Conservation (phyloP, 495 filamentous ascomycete genomes). For the Annulohypoxylon moriforme region DNA sequence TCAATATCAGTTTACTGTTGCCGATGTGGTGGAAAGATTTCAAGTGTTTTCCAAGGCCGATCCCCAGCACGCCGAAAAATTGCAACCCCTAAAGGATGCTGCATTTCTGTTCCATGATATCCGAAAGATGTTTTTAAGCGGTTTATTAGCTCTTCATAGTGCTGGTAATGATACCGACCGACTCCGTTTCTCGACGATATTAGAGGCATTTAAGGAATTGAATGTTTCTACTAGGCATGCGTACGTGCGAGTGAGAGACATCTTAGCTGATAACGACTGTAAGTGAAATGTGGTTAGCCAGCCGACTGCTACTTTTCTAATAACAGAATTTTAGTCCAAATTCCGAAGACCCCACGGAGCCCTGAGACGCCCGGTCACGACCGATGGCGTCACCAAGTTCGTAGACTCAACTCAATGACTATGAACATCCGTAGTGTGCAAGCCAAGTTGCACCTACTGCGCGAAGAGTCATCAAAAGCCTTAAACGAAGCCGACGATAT, state of each 20-base stretch:
- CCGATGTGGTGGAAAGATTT: constrained; percentile 63
- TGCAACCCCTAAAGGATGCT: constrained; percentile 81
- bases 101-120: constrained; percentile 82
- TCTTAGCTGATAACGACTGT: constrained; percentile 88
- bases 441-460: constrained; percentile 91
- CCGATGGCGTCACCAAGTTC: constrained; percentile 82
- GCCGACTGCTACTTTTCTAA: constrained; percentile 43
- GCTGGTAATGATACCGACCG: constrained; percentile 85
- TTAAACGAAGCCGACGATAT: constrained; percentile 79
- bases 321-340: constrained; percentile 62
- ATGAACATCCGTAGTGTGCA: constrained; percentile 92
- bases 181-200: constrained; percentile 78
- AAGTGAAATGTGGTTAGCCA: constrained; percentile 48
- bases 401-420: constrained; percentile 85
- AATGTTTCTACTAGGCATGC: constrained; percentile 67
- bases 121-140: constrained; percentile 85
- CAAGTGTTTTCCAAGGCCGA: constrained; percentile 69
- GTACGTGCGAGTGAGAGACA: constrained; percentile 66
- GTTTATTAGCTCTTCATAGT: constrained; percentile 86
- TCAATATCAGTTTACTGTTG: constrained; percentile 72
- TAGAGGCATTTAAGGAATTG: constrained; percentile 77
- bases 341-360: constrained; percentile 68
- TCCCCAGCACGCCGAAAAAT: constrained; percentile 78
- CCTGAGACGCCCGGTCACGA: constrained; percentile 81
- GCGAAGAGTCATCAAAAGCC: constrained; percentile 85